These are phyloP conservation scores for Stylosanthes scabra DNA, from an alignment of 331 rosid genomes.

Conservation along the genomic window DNA sequence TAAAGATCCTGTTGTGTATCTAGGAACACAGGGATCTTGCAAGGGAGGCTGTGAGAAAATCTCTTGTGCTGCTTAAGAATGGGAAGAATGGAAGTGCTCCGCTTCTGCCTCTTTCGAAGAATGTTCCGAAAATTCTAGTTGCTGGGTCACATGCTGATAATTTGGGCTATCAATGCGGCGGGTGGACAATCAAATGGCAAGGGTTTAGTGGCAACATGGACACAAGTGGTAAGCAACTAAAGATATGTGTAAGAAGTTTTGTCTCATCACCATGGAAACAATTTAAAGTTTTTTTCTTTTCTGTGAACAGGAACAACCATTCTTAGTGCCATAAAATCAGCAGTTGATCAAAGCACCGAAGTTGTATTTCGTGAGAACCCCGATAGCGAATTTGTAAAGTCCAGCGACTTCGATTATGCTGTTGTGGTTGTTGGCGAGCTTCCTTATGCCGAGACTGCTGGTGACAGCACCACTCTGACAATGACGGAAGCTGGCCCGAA, in stretches of 20 bases:
- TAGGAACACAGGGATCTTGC: slow-evolving; percentile 91
- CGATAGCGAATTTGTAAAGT: slow-evolving; percentile 65
- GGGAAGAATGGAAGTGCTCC: slow-evolving; percentile 72
- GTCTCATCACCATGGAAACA: slow-evolving; percentile 2
- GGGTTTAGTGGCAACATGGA: slow-evolving; percentile 80
- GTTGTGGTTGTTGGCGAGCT: slow-evolving; percentile 85
- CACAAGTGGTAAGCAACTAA: slow-evolving; percentile 69
- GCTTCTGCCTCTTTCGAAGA: slow-evolving; percentile 83
- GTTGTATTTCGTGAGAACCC: slow-evolving; percentile 71
- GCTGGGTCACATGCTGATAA: slow-evolving; percentile 94
- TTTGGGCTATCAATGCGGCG: slow-evolving; percentile 98
- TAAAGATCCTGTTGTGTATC: slow-evolving; percentile 34
- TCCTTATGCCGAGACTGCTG: slow-evolving; percentile 80
- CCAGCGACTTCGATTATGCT: slow-evolving; percentile 74
- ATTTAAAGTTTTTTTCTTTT: slow-evolving; percentile 21
- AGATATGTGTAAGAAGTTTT: too few species aligned
- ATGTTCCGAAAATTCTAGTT: slow-evolving; percentile 70
- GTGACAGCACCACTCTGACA: slow-evolving; percentile 74
- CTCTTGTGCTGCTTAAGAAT: slow-evolving; percentile 88
- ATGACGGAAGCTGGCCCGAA: slow-evolving; percentile 82
- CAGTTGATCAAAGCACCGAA: slow-evolving; percentile 77
- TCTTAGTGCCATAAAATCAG: slow-evolving; percentile 65
- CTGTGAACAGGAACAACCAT: slow-evolving; percentile 78
- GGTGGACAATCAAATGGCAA: slow-evolving; percentile 98
- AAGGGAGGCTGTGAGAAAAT: slow-evolving; percentile 93